Percentiles rank a stretch among this genome's conserved stretches.
These are phyloP conservation scores for Moelleriella libera DNA, from an alignment of 2,329 filamentous ascomycete species.

Conservation along the genomic window DNA sequence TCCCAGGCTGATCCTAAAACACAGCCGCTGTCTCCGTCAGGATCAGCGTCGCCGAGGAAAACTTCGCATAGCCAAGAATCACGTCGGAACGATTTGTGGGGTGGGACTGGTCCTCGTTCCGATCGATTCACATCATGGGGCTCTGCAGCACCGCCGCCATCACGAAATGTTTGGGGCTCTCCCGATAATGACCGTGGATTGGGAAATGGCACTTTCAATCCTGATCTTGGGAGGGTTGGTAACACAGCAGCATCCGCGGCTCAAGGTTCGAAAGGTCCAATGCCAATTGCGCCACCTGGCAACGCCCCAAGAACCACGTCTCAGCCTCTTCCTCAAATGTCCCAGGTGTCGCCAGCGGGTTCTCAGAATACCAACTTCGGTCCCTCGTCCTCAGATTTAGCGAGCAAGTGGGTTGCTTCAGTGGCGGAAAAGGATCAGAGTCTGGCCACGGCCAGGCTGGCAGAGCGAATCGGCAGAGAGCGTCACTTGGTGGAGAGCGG, in stretches of 20 bases:
- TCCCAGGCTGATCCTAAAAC: constrained; percentile 3
- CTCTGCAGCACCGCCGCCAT: constrained; percentile 24
- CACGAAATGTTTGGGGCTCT: constrained; percentile 60
- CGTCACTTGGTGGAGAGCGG: constrained; percentile 30
- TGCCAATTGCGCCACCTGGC: constrained; percentile 28
- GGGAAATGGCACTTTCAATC: constrained; percentile 64
- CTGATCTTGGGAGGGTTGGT: constrained; percentile 39
- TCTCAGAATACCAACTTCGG: constrained; percentile 16
- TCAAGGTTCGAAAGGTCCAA: constrained; percentile 23
- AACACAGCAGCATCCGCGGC: constrained; percentile 19
- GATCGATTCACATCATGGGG: constrained; percentile 40
- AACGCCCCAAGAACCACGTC: neutral
- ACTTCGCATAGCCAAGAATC: constrained; percentile 18
- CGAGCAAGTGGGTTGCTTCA: constrained; percentile 27
- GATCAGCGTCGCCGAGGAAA: constrained; percentile 10
- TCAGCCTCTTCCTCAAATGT: constrained; percentile 12
- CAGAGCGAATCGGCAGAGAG: constrained; percentile 25
- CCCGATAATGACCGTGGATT: constrained; percentile 58
- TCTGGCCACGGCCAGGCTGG: constrained; percentile 21
- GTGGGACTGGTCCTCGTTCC: constrained; percentile 21
- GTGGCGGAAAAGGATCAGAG: constrained; percentile 33
- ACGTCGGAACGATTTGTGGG: constrained; percentile 22
- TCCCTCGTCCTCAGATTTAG: constrained; percentile 15
- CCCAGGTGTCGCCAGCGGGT: constrained; percentile 11
- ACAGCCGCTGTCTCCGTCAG: constrained; percentile 7